Conservation (phyloP, 148 eudicot species). For the Rhododendron ferrugineum region DNA sequence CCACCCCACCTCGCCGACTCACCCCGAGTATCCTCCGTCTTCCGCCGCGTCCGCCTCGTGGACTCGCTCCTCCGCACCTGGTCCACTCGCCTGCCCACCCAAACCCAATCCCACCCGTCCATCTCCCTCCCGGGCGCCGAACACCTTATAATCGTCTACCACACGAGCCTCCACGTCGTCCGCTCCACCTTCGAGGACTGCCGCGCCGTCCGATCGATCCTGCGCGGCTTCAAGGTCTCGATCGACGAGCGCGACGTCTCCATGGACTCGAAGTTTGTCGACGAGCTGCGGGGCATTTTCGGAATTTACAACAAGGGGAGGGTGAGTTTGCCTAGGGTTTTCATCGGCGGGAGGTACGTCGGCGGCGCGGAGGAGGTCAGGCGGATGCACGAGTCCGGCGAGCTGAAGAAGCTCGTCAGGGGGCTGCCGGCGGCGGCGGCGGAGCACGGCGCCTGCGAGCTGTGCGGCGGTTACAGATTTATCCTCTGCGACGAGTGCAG, state of each 20-base stretch:
- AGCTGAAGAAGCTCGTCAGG: constrained; percentile 50
- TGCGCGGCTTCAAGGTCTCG: constrained; percentile 43
- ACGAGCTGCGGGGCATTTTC: constrained; percentile 45
- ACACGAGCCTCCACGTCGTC: constrained; percentile 61
- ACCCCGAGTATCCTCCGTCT: constrained; percentile 29
- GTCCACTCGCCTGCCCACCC: constrained; percentile 3
- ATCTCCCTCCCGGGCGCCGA: constrained; percentile 29
- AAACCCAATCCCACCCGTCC: constrained; percentile 18
- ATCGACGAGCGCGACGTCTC: constrained; percentile 75
- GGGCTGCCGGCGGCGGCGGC: constrained; percentile 32
- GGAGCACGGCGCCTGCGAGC: constrained; percentile 36
- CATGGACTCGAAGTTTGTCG: constrained; percentile 50
- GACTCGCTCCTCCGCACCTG: not conserved
- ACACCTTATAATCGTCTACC: constrained; percentile 46
- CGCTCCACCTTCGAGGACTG: constrained; percentile 73
- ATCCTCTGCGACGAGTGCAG: constrained; percentile 60
- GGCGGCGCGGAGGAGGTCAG: constrained; percentile 77
- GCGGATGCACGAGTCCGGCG: constrained; percentile 64
- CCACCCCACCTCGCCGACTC: not conserved
- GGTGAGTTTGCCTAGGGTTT: constrained; percentile 54
- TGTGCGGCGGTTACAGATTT: constrained; percentile 65
- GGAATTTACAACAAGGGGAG: constrained; percentile 13
- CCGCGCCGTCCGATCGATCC: constrained; percentile 44
- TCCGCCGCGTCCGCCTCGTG: constrained; percentile 61
- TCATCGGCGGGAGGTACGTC: constrained; percentile 58